Percentiles rank a stretch among this genome's conserved stretches.
phyloP scores from a whole-genome alignment of 495 filamentous ascomycete genomes.

The Ramalina peruviana region DNA sequence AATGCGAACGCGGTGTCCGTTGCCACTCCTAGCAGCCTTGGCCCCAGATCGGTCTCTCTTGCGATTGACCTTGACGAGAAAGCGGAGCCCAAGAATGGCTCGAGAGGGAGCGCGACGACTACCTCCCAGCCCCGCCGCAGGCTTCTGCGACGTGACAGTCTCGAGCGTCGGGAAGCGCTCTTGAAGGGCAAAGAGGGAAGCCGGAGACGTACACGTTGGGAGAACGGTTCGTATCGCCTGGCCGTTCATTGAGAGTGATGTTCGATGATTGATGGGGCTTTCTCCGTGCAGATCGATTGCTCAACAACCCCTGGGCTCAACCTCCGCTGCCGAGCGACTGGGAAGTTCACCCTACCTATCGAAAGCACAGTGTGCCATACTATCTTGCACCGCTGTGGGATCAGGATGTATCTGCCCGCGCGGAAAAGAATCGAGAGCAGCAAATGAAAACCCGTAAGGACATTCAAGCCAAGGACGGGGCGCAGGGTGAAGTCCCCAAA shows the following conservation, averaged over 20 bases:
- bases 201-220: slow-evolving; percentile 76
- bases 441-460: slow-evolving; percentile 23
- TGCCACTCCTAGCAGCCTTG: slow-evolving; percentile 18
- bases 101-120: not conserved
- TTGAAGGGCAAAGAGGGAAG: slow-evolving; percentile 91
- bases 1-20: slow-evolving; percentile 28
- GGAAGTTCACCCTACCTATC: slow-evolving; percentile 63
- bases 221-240: slow-evolving; percentile 59
- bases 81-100: not conserved
- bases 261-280: not conserved
- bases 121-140: slow-evolving; percentile 26
- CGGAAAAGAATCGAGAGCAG: slow-evolving; percentile 26
- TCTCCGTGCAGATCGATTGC: slow-evolving; percentile 52
- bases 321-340: slow-evolving; percentile 74
- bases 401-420: slow-evolving; percentile 38
- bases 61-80: slow-evolving; percentile 38
- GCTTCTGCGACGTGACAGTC: slow-evolving; percentile 42
- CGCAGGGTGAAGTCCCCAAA: slow-evolving; percentile 30
- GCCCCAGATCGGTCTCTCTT: slow-evolving; percentile 29
- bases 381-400: slow-evolving; percentile 85
- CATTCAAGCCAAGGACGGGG: slow-evolving; percentile 24
- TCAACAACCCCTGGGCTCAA: slow-evolving; percentile 73
- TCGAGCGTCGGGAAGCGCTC: slow-evolving; percentile 59
- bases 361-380: slow-evolving; percentile 68
- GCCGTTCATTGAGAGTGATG: not conserved